phyloP scores from a whole-genome alignment of 768 basidiomycete genomes.

The Lactifluus echinatus region DNA sequence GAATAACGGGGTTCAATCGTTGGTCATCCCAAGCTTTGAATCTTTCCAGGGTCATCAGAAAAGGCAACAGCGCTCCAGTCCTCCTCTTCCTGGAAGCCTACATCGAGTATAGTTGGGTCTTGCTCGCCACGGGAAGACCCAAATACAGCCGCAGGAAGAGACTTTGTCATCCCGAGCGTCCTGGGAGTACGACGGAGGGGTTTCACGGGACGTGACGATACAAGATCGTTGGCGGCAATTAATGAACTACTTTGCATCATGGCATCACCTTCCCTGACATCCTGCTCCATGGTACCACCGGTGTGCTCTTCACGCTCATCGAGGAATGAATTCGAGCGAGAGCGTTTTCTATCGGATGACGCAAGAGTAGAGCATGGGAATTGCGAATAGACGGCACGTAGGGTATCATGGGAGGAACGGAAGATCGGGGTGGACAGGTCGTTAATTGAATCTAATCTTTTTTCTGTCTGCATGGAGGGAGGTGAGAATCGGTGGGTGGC shows the following conservation, averaged over 20 bases:
- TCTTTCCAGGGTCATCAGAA: neutral
- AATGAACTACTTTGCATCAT: conserved; percentile 5
- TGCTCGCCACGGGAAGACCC: neutral
- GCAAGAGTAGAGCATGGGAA: conserved; percentile 23
- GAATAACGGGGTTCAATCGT: neutral
- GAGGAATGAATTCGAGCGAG: conserved; percentile 19
- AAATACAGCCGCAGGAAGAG: conserved; percentile 16
- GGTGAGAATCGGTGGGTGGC: conserved; percentile 23
- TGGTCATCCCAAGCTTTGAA: conserved; percentile 3
- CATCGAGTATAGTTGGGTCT: neutral
- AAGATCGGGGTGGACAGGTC: conserved; percentile 31
- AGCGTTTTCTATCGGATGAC: conserved; percentile 33
- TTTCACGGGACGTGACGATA: conserved; percentile 28
- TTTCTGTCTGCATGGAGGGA: neutral
- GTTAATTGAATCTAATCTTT: conserved; percentile 7
- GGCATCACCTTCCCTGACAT: neutral
- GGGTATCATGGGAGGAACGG: conserved; percentile 47
- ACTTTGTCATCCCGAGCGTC: conserved; percentile 15
- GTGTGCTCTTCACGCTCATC: conserved; percentile 10
- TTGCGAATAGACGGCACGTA: conserved; percentile 40
- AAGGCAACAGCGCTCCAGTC: conserved; percentile 19
- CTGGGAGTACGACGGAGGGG: conserved; percentile 30
- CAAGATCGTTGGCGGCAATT: conserved; percentile 9
- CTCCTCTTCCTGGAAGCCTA: conserved; percentile 14
- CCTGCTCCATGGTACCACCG: conserved; percentile 5